These are phyloP conservation scores for Nemania diffusa DNA, from an alignment of 2,329 filamentous ascomycete genomes.

Conservation along the genomic window DNA sequence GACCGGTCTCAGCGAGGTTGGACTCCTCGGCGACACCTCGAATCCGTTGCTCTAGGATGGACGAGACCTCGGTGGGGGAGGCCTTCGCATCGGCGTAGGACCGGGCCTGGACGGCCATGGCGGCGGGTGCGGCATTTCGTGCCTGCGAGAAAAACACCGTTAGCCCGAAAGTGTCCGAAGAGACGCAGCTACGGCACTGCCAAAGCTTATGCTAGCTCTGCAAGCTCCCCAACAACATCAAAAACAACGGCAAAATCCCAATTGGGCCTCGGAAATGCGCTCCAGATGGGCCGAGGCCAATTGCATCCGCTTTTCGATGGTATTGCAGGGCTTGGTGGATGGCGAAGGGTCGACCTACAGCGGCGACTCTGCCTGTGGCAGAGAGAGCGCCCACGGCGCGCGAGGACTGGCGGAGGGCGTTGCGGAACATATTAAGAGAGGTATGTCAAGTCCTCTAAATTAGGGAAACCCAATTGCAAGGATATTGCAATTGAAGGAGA, in stretches of 20 bases:
- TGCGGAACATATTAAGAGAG: slow-evolving; percentile 88
- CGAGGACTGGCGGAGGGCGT: slow-evolving; percentile 96
- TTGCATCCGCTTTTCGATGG: slow-evolving; percentile 58
- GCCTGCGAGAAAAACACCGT: slow-evolving; percentile 71
- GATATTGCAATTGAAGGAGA: slow-evolving; percentile 71
- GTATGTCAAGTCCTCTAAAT: slow-evolving; percentile 61
- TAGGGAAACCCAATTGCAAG: slow-evolving; percentile 71
- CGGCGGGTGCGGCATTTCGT: slow-evolving; percentile 85
- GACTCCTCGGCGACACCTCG: slow-evolving; percentile 98
- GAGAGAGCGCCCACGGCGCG: slow-evolving; percentile 94
- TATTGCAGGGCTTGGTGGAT: slow-evolving; percentile 55
- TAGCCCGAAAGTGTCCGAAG: slow-evolving; percentile 64
- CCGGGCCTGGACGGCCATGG: slow-evolving; percentile 81
- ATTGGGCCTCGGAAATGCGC: slow-evolving; percentile 51
- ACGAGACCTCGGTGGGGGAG: slow-evolving; percentile 96
- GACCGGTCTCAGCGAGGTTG: slow-evolving; percentile 96
- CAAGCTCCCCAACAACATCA: slow-evolving; percentile 48
- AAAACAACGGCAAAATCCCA: slow-evolving; percentile 50
- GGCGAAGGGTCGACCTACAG: slow-evolving; percentile 76
- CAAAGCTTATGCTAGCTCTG: slow-evolving; percentile 52
- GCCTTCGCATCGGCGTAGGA: slow-evolving; percentile 96
- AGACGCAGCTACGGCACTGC: slow-evolving; percentile 37
- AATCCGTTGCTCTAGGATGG: slow-evolving; percentile 99
- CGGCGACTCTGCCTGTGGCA: slow-evolving; percentile 89
- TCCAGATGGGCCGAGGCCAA: slow-evolving; percentile 50